A percentile compares a stretch with the other conserved stretches of the same genome.
phyloP scores from a whole-genome alignment of 73 alveolate genomes.

The Effrenium voratum region DNA sequence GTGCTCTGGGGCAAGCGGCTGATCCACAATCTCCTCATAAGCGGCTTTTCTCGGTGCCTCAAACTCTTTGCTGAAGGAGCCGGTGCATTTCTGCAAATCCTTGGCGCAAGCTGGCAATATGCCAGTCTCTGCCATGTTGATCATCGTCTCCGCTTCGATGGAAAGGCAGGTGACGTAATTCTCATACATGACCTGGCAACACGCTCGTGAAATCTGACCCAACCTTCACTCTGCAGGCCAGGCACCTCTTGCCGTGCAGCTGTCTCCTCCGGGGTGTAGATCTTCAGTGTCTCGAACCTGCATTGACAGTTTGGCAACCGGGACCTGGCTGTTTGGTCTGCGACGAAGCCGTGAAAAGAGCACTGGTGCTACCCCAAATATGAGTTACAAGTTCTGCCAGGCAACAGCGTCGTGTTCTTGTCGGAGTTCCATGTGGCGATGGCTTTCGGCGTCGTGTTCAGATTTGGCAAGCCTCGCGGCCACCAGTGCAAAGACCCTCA shows the following conservation, averaged over 20 bases:
- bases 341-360: background rate
- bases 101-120: conserved; percentile 75
- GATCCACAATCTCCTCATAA: conserved; percentile 68
- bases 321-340: background rate
- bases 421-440: conserved; percentile 66
- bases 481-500: background rate
- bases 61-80: background rate
- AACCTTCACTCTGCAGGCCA: background rate
- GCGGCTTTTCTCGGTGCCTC: conserved; percentile 50
- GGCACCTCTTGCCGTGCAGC: conserved; percentile 45
- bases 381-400: background rate
- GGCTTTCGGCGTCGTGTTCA: conserved; percentile 81
- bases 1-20: conserved; percentile 8
- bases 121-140: conserved; percentile 88
- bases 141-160: conserved; percentile 76
- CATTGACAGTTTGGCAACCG: background rate
- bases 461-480: conserved; percentile 57
- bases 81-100: conserved; percentile 29
- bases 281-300: conserved; percentile 59
- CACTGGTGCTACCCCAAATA: background rate
- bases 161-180: conserved; percentile 54
- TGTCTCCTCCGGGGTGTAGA: conserved; percentile 71
- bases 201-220: background rate
- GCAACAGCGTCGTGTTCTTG: conserved; percentile 49
- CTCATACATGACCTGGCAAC: conserved; percentile 71